A percentile compares a stretch with the other conserved stretches of the same genome.
phyloP scores from a whole-genome alignment of 2,329 filamentous ascomycete species.

The Chrysosporium keratinophilum region DNA sequence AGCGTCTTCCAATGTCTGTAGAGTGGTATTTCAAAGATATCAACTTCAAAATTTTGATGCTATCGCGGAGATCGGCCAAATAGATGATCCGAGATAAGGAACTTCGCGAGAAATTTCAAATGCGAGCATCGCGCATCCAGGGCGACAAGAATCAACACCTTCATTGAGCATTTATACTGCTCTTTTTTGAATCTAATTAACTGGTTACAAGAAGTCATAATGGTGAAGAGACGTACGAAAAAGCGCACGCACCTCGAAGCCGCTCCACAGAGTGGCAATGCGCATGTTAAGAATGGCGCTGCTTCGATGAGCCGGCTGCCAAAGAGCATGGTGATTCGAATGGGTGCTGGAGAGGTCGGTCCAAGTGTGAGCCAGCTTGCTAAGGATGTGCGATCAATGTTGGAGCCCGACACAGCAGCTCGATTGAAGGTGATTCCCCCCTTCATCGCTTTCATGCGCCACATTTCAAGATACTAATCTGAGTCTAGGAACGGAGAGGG shows the following conservation, averaged over 20 bases:
- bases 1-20: neutral
- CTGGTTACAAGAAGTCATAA: conserved; percentile 29
- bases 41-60: neutral
- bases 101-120: neutral
- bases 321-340: conserved; percentile 97
- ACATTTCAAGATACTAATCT: neutral
- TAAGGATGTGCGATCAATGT: conserved; percentile 79
- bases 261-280: conserved; percentile 47
- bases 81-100: conserved; percentile 13
- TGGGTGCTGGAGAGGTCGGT: conserved; percentile 87
- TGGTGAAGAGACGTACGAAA: conserved; percentile 75
- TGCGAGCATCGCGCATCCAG: neutral
- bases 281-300: conserved; percentile 45
- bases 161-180: neutral
- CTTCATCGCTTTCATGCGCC: conserved; percentile 9
- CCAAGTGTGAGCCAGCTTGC: conserved; percentile 84
- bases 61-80: conserved; percentile 6
- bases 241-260: conserved; percentile 76
- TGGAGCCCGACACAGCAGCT: conserved; percentile 90
- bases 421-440: conserved; percentile 55
- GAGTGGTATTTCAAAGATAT: neutral
- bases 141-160: neutral
- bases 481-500: conserved; percentile 58
- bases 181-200: neutral
- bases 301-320: conserved; percentile 55